phyloP scores from a whole-genome alignment of 2,329 filamentous ascomycete genomes.

The Cordyceps javanica region DNA sequence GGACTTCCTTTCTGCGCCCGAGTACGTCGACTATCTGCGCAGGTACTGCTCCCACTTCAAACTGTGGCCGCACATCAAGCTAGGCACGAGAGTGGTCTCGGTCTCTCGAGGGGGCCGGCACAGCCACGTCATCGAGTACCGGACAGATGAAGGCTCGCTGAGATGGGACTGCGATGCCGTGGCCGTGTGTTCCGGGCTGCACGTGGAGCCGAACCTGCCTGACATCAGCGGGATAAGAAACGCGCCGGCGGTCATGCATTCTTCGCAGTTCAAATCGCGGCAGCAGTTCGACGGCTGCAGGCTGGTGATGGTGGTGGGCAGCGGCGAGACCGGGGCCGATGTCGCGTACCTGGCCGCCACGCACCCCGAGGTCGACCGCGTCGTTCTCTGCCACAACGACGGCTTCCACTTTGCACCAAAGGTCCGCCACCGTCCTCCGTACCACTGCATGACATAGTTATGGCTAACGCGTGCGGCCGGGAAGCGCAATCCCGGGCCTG shows the following conservation, averaged over 20 bases:
- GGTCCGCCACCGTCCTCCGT: slow-evolving; percentile 17
- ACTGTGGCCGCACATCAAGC: slow-evolving; percentile 31
- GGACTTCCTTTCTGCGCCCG: slow-evolving; percentile 34
- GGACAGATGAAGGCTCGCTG: not conserved
- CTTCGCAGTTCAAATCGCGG: slow-evolving; percentile 34
- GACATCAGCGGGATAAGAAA: slow-evolving; percentile 30
- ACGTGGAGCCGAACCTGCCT: slow-evolving; percentile 32
- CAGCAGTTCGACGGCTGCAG: slow-evolving; percentile 32
- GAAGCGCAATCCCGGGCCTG: slow-evolving; percentile 17
- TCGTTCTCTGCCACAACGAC: slow-evolving; percentile 36
- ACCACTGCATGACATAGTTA: not conserved
- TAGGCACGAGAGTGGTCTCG: slow-evolving; percentile 24
- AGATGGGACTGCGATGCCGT: slow-evolving; percentile 35
- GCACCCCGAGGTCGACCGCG: slow-evolving; percentile 26
- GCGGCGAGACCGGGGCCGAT: slow-evolving; percentile 39
- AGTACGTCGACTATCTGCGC: slow-evolving; percentile 35
- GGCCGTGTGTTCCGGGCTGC: slow-evolving; percentile 37
- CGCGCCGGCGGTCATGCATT: slow-evolving; percentile 33
- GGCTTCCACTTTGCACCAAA: slow-evolving; percentile 37
- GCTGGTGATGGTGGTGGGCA: slow-evolving; percentile 36
- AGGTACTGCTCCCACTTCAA: slow-evolving; percentile 32
- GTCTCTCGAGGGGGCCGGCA: slow-evolving; percentile 15
- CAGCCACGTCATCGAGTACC: slow-evolving; percentile 12
- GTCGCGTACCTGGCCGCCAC: slow-evolving; percentile 36
- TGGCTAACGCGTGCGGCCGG: not conserved